phyloP scores from a whole-genome alignment of 2,329 filamentous ascomycete species.

The Clonostachys rosea region DNA sequence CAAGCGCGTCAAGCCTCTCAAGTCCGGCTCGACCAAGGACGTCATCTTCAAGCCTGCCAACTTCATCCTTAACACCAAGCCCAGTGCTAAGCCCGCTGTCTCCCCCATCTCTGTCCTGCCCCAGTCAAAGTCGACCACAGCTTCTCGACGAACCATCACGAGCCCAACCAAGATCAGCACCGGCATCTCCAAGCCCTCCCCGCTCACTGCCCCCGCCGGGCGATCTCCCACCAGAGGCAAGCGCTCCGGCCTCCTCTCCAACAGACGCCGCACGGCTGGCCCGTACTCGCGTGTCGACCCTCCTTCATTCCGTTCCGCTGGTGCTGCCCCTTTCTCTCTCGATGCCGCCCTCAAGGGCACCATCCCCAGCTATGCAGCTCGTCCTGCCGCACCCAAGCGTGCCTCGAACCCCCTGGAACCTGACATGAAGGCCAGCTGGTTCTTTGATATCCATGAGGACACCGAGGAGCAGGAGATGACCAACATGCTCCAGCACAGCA shows the following conservation, averaged over 20 bases:
- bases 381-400: constrained; percentile 11
- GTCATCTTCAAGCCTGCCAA: constrained; percentile 37
- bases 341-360: constrained; percentile 79
- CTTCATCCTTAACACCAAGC: constrained; percentile 35
- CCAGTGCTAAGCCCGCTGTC: constrained; percentile 16
- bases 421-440: constrained; percentile 65
- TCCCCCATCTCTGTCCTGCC: constrained; percentile 18
- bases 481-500: constrained; percentile 88
- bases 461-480: constrained; percentile 85
- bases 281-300: constrained; percentile 68
- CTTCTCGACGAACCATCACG: constrained; percentile 40
- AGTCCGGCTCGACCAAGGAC: constrained; percentile 33
- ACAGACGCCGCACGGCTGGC: constrained; percentile 60
- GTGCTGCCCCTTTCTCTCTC: constrained; percentile 72
- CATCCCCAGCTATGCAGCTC: constrained; percentile 52
- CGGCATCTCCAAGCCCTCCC: constrained; percentile 39
- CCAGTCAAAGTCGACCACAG: constrained; percentile 22
- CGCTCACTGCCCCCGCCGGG: constrained; percentile 67
- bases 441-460: constrained; percentile 94
- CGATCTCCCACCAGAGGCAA: constrained; percentile 74
- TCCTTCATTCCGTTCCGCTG: constrained; percentile 44
- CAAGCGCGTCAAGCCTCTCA: constrained; percentile 54
- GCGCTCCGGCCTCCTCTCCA: constrained; percentile 62
- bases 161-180: constrained; percentile 42
- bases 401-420: constrained; percentile 21